A percentile compares a stretch with the other conserved stretches of the same genome.
Conservation (phyloP, 108 stramenopile species). For the Asterionellopsis glacialis region DNA sequence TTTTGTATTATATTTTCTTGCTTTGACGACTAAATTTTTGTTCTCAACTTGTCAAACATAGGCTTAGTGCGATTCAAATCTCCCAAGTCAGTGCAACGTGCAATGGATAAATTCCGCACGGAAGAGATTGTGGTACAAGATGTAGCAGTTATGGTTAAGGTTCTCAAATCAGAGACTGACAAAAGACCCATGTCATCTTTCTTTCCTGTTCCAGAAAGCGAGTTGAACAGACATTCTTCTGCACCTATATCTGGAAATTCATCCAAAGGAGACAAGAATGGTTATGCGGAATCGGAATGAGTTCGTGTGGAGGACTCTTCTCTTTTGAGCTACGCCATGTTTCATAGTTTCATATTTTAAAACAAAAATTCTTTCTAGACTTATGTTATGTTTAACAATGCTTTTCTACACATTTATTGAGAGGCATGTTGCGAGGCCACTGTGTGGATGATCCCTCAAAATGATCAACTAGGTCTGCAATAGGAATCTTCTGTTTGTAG, state of each 20-base stretch:
- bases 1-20: not conserved
- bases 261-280: too few relatives aligned
- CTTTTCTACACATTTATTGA: not conserved
- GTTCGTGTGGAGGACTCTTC: too few relatives aligned
- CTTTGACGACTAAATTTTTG: not conserved
- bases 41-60: conserved; percentile 1
- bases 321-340: too few relatives aligned
- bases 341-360: too few relatives aligned
- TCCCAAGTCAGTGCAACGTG: conserved; percentile 55
- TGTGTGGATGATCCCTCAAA: conserved; percentile 12
- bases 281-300: too few relatives aligned
- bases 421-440: not conserved
- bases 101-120: conserved; percentile 44
- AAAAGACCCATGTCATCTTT: conserved; percentile 2
- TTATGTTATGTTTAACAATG: too few relatives aligned
- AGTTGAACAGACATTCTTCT: too few relatives aligned
- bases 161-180: conserved; percentile 42
- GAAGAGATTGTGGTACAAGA: conserved; percentile 84
- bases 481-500: not conserved
- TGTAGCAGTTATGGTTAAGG: conserved; percentile 72
- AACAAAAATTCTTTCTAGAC: too few relatives aligned
- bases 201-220: too few relatives aligned
- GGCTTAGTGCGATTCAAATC: conserved; percentile 64
- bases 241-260: too few relatives aligned
- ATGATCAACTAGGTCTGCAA: conserved; percentile 39